Conservation (phyloP, 768 basidiomycete genomes). For the Mycena rebaudengoi region DNA sequence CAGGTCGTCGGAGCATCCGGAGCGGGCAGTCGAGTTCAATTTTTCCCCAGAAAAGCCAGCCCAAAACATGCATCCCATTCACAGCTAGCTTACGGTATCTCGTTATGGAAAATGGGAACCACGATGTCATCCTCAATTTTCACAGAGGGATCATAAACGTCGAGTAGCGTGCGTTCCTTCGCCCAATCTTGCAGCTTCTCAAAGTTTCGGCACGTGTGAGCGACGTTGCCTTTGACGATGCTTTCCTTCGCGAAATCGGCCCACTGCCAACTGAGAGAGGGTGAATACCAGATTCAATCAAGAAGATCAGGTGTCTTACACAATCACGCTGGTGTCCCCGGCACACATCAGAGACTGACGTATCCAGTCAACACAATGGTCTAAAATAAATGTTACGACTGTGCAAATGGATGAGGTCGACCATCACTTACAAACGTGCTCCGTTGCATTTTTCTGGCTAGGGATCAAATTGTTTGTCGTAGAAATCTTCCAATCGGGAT, state of each 20-base stretch:
- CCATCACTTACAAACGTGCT: conserved; percentile 3
- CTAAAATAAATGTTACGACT: not conserved
- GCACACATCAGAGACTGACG: conserved; percentile 20
- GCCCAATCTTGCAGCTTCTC: conserved; percentile 39
- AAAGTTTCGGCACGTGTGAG: conserved; percentile 38
- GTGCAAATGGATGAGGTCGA: not conserved
- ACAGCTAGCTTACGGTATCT: not conserved
- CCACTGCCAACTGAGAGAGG: conserved; percentile 35
- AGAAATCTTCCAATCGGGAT: conserved; percentile 18
- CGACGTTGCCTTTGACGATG: conserved; percentile 28
- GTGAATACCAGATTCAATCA: not conserved
- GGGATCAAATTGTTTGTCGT: conserved; percentile 16
- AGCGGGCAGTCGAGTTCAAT: too few species aligned
- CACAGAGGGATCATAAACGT: conserved; percentile 3
- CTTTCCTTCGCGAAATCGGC: conserved; percentile 26
- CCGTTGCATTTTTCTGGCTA: conserved; percentile 8
- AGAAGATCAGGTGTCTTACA: not conserved
- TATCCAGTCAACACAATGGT: conserved; percentile 17
- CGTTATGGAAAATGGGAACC: conserved; percentile 9
- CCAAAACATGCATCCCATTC: too few species aligned
- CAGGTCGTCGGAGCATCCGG: too few species aligned
- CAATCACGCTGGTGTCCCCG: conserved; percentile 19
- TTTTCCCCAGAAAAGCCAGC: too few species aligned
- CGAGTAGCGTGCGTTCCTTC: conserved; percentile 14
- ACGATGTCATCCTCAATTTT: conserved; percentile 22